Percentiles rank a stretch among this genome's conserved stretches.
Conservation (phyloP, 2,329 filamentous ascomycete species). For the Fusarium albidum region DNA sequence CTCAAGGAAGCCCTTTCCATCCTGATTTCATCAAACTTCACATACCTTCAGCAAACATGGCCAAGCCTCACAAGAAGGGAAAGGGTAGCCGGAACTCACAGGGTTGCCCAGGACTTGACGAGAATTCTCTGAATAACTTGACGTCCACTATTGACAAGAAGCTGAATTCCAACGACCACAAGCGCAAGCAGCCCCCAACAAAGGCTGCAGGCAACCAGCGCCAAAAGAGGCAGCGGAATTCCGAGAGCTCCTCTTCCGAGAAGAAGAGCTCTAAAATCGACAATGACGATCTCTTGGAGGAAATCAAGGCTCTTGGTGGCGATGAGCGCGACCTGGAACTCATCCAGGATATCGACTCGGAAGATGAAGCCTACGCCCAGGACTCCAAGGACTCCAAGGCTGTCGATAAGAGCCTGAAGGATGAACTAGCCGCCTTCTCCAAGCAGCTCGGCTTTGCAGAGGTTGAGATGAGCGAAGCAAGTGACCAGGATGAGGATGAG, state of each 20-base stretch:
- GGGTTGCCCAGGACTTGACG: constrained; percentile 51
- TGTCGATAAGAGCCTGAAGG: constrained; percentile 52
- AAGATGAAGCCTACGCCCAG: constrained; percentile 47
- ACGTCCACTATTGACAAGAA: constrained; percentile 66
- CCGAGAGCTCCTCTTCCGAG: constrained; percentile 30
- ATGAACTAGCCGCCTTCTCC: constrained; percentile 49
- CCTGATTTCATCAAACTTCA: constrained; percentile 24
- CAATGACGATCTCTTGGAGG: constrained; percentile 61
- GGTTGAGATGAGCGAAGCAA: constrained; percentile 45
- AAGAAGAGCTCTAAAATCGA: constrained; percentile 41
- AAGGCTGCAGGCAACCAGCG: constrained; percentile 44
- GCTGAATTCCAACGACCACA: constrained; percentile 53
- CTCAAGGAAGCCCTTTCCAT: constrained; percentile 32
- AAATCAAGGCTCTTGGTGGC: constrained; percentile 71
- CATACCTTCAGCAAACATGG: constrained; percentile 35
- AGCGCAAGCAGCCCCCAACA: constrained; percentile 54
- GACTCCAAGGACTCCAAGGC: constrained; percentile 41
- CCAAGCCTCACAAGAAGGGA: constrained; percentile 50
- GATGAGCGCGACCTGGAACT: constrained; percentile 71
- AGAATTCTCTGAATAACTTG: constrained; percentile 59
- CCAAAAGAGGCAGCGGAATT: constrained; percentile 50
- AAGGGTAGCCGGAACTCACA: constrained; percentile 41
- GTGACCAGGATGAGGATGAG: constrained; percentile 48
- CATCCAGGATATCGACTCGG: constrained; percentile 60
- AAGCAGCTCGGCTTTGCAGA: constrained; percentile 50